A percentile compares a stretch with the other conserved stretches of the same genome.
Conservation (phyloP, 1,139 yeast species). For the Suhomyces ambrosiae region DNA sequence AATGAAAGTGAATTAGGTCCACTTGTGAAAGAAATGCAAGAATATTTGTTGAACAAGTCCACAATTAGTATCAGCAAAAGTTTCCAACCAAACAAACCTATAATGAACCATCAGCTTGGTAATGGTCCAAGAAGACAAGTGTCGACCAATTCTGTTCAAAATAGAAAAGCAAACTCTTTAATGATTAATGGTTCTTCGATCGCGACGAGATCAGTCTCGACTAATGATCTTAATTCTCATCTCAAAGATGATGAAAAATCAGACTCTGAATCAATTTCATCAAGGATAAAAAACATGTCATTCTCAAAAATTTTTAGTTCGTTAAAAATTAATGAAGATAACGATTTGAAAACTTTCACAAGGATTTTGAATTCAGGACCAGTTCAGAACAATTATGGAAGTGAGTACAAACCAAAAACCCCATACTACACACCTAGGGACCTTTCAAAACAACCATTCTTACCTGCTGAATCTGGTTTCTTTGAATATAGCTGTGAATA, state of each 20-base stretch:
- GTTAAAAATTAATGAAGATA: constrained; percentile 46
- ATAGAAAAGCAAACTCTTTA: constrained; percentile 29
- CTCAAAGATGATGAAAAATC: constrained; percentile 23
- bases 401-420: constrained; percentile 52
- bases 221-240: constrained; percentile 23
- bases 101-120: constrained; percentile 31
- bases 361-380: constrained; percentile 45
- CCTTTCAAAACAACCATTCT: constrained; percentile 38
- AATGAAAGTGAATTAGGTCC: constrained; percentile 69
- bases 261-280: constrained; percentile 39
- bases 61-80: constrained; percentile 44
- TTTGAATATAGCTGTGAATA: constrained; percentile 89
- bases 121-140: constrained; percentile 30
- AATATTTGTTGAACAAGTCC: constrained; percentile 56
- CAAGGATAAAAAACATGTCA: constrained; percentile 42
- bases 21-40: constrained; percentile 66
- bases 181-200: constrained; percentile 34
- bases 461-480: constrained; percentile 73
- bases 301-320: constrained; percentile 47
- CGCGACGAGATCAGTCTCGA: constrained; percentile 38
- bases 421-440: constrained; percentile 52
- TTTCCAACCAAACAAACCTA: constrained; percentile 39
- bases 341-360: constrained; percentile 40
- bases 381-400: constrained; percentile 49
- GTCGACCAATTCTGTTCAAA: constrained; percentile 36